Conservation (phyloP, 208 protist genomes). For the Trypanosoma vivax region DNA sequence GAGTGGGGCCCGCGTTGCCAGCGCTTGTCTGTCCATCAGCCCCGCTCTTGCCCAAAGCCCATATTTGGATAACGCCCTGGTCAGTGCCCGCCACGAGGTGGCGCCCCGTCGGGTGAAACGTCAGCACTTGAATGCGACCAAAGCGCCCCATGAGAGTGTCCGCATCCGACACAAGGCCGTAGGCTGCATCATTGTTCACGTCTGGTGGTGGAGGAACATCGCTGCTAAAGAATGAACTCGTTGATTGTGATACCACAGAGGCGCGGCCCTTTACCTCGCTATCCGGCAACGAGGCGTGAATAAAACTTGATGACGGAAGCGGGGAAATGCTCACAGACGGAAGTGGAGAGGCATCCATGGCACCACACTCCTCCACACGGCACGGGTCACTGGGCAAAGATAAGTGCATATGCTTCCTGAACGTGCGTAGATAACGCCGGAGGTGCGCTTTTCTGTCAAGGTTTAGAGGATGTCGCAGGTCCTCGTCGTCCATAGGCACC, state of each 20-base stretch:
- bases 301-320: conserved; percentile 1
- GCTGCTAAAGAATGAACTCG: conserved; percentile 1
- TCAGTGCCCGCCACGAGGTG: conserved; percentile 48
- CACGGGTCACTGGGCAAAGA: conserved; percentile 3
- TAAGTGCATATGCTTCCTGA: conserved; percentile 31
- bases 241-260: neutral
- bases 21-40: neutral
- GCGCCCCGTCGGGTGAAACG: conserved; percentile 57
- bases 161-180: conserved; percentile 14
- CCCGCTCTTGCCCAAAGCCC: conserved; percentile 28
- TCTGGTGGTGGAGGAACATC: neutral
- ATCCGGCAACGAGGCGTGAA: neutral
- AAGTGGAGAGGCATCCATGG: neutral
- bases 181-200: neutral
- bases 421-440: conserved; percentile 31
- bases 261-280: neutral
- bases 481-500: conserved; percentile 66
- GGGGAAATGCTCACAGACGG: neutral
- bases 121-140: conserved; percentile 19
- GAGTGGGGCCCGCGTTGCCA: neutral
- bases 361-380: neutral
- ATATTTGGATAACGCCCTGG: conserved; percentile 50
- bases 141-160: conserved; percentile 2
- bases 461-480: conserved; percentile 66
- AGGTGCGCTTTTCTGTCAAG: conserved; percentile 40